These are phyloP conservation scores for Xylogone sp. DNA, from an alignment of 2,329 filamentous ascomycete genomes.

Conservation along the genomic window DNA sequence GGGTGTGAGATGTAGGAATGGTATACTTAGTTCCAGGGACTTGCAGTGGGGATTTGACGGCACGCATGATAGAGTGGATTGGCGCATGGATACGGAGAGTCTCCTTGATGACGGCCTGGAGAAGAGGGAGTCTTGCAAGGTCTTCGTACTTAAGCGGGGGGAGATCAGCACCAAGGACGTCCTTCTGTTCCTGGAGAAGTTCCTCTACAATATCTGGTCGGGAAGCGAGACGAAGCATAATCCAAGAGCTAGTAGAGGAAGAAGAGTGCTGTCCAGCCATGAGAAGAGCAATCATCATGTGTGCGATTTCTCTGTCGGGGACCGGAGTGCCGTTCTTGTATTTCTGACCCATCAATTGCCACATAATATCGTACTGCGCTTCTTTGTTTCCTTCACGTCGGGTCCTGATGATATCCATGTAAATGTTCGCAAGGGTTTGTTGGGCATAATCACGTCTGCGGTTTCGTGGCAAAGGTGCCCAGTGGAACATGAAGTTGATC, in stretches of 20 bases:
- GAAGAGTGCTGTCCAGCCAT: constrained; percentile 93
- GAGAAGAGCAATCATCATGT: constrained; percentile 91
- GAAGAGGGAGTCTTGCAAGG: constrained; percentile 73
- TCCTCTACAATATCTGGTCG: constrained; percentile 76
- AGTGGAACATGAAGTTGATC: constrained; percentile 87
- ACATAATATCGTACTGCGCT: constrained; percentile 75
- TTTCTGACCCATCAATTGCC: constrained; percentile 78
- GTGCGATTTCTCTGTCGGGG: constrained; percentile 81
- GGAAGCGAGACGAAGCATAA: constrained; percentile 74
- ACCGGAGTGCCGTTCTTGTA: constrained; percentile 80
- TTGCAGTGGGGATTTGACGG: constrained; percentile 83
- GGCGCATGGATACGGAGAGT: constrained; percentile 87
- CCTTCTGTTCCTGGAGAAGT: constrained; percentile 77
- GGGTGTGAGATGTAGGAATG: constrained; percentile 74
- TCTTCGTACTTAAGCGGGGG: constrained; percentile 74
- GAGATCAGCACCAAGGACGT: constrained; percentile 68
- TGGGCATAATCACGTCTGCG: constrained; percentile 76
- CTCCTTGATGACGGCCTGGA: constrained; percentile 84
- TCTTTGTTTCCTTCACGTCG: constrained; percentile 47
- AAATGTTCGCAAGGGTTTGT: constrained; percentile 74
- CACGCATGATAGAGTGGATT: constrained; percentile 92
- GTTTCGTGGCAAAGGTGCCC: constrained; percentile 87
- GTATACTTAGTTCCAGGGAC: constrained; percentile 79
- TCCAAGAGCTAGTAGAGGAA: constrained; percentile 80
- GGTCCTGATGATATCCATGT: constrained; percentile 76